Base-by-base conservation (phyloP, 495 filamentous ascomycete species). In the Daldinia loculata region DNA sequence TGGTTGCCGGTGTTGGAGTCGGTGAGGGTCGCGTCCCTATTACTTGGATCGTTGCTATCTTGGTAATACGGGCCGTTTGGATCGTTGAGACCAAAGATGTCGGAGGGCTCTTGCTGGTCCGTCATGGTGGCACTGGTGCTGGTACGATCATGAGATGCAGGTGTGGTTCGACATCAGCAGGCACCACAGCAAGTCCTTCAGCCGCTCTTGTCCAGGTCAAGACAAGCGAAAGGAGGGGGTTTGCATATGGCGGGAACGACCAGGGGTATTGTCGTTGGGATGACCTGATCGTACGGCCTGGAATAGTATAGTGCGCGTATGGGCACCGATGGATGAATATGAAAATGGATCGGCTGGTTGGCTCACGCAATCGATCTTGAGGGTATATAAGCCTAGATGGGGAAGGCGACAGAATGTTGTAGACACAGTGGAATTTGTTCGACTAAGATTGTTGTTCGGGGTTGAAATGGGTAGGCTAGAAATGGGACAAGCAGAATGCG, bases 81-180 rank as follows among this genome's bases (percentile, higher is more conserved):
- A 60, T 71, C 67, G 57, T 77, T 72, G 66, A 79, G 75, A 61
- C 76, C 70, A 72, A 74, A 75, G 65, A 78, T 67, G 72, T 74
- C 74, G 53, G 77, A 64, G 63, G 66, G 43, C 53, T 76, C 69
- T 68, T 73, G 74, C 68, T 71, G 75, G 64, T 74, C 73, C 45
- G 72, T 69, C 75, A 77, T 77, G 61, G 34, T 56, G 62, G 29
- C 61, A 63, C 69, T 72, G 65, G 62, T 69, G 64, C 72, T 78
- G 71, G 75, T 75, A 70, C 70, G 66, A 77, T 78, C 76, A 77
- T 72, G 66, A 75, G 72, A 77, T 75, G 76, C 76, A 75, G 68
- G 56, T 66, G 57, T 76, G 74, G 74, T 77, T 74, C 73, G 75
- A 77, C 75, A 77, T 77, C 70, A 66, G 75, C 69, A 63, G 70